These are phyloP conservation scores for Chloroidium sp. DNA, from an alignment of 163 green algal genomes.

Conservation along the genomic window DNA sequence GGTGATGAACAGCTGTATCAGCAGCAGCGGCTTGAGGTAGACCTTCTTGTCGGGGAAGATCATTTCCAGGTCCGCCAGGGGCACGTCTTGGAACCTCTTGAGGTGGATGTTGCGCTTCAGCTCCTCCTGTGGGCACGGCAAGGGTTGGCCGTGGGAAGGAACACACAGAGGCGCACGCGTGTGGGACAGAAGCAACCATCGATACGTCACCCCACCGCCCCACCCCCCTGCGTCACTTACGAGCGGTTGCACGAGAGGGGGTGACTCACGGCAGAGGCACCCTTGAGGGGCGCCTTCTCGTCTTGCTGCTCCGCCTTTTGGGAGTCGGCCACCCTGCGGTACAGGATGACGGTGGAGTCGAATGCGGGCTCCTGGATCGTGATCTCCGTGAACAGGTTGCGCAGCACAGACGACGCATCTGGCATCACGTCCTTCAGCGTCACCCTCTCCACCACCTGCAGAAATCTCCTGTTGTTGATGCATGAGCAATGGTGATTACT, in stretches of 20 bases:
- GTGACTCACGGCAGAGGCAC: conserved; percentile 3
- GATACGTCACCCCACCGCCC: not conserved
- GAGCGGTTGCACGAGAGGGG: not conserved
- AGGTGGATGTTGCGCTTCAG: conserved; percentile 51
- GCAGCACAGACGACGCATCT: conserved; percentile 8
- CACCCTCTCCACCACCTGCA: conserved; percentile 14
- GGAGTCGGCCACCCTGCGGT: conserved; percentile 10
- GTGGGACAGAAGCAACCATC: not conserved
- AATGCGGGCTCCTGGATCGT: conserved; percentile 42
- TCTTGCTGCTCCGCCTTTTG: not conserved
- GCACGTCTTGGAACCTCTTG: conserved; percentile 65
- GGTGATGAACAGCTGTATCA: conserved; percentile 59
- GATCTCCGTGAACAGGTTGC: conserved; percentile 9
- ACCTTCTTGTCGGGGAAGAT: conserved; percentile 69
- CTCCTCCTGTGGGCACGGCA: not conserved
- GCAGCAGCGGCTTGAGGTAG: conserved; percentile 47
- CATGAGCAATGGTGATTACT: not conserved
- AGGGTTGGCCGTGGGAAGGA: not conserved
- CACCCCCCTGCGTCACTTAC: not conserved
- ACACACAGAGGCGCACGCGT: not conserved
- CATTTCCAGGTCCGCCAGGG: conserved; percentile 69
- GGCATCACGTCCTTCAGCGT: conserved; percentile 21
- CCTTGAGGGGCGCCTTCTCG: conserved; percentile 3
- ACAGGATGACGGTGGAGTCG: conserved; percentile 41
- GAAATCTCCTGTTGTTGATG: not conserved